Evolutionary conservation across 306 rosid genomes (phyloP), one percentile per base, ranked within the genome.

Genomic region (Dryas alaskensis): DNA sequence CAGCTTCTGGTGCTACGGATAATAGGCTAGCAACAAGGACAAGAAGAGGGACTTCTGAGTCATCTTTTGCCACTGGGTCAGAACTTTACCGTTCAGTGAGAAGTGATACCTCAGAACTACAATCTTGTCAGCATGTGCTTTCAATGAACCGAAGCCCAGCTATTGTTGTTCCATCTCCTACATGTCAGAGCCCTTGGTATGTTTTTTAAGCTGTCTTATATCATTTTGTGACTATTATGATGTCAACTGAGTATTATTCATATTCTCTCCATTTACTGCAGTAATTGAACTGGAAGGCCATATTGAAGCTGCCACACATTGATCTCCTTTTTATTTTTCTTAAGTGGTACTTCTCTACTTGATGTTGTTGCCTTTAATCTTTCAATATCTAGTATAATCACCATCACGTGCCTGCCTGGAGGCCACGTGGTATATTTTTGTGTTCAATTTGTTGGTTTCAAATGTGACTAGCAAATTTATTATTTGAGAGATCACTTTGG

Each of bases 131-230:
- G 74, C 86, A 79, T 67, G 84, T 76, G 78, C 83, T 84, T 60
- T 85, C 94, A 37, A 81, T 76, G 67, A 87, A 74, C 74, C 82
- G 85, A 73, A 85, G 88, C 74, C 87, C 87, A 4, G 88, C 96
- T 55, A 81, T 89, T 70, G 96, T 88, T 43, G 96, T 76, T 71
- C 88, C 92, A 54, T 87, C 91, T 51, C 85, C 87, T 2, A 48
- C 82, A 12, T 76, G 75, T 79, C 72, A 44, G 49, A 79, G 79
- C 82, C 81, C 57, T 70, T 76, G 86, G 89, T 83, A 66, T 74
- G 84, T 76, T 54, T 67, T 25, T 54, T 39, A 42, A 17, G 72
- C 69, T 71, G 44, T 66, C 43, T 10, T 42, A 31, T 55, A 53
- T 66, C 19, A 16, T 9, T 27, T 65, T 42, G 13, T 65, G 57